A percentile compares a stretch with the other conserved stretches of the same genome.
Evolutionary conservation across 2,329 filamentous ascomycete genomes (phyloP).

Genomic region (Mycogone perniciosa): DNA sequence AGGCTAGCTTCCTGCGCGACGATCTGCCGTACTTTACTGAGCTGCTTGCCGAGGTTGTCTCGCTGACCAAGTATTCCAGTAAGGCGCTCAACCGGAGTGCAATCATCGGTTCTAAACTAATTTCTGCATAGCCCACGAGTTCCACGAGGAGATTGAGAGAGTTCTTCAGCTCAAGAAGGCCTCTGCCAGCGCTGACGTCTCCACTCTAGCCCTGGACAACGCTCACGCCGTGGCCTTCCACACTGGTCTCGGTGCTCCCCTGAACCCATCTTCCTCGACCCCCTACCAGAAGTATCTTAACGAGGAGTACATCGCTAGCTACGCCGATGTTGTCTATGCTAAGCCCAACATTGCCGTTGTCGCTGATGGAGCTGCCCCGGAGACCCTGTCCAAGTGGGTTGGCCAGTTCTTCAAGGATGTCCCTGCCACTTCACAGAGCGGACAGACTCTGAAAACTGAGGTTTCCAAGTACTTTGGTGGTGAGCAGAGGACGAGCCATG

Average conservation of each 20-base stretch:
- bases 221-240: constrained; percentile 88
- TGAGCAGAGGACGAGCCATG: constrained; percentile 81
- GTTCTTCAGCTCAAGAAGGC: constrained; percentile 74
- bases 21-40: constrained; percentile 98
- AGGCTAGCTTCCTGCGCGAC: constrained; percentile 90
- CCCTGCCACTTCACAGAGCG: constrained; percentile 46
- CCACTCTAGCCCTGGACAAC: constrained; percentile 71
- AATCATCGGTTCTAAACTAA: constrained; percentile 12
- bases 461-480: constrained; percentile 88
- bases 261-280: constrained; percentile 65
- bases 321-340: constrained; percentile 71
- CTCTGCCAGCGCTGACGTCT: constrained; percentile 55
- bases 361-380: constrained; percentile 75
- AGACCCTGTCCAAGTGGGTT: constrained; percentile 80
- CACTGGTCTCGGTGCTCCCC: constrained; percentile 75
- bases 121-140: constrained; percentile 65
- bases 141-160: constrained; percentile 78
- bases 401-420: constrained; percentile 82
- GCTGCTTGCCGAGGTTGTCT: constrained; percentile 85
- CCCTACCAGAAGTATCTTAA: constrained; percentile 76
- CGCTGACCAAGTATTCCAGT: constrained; percentile 80
- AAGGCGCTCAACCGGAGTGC: constrained; percentile 29
- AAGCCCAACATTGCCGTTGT: constrained; percentile 90
- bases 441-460: constrained; percentile 49
- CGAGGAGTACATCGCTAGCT: constrained; percentile 67